Percentiles rank a stretch among this genome's conserved stretches.
Conservation (phyloP, 192 early-diverging fungal genomes). For the Mycoemilia scoparia region DNA sequence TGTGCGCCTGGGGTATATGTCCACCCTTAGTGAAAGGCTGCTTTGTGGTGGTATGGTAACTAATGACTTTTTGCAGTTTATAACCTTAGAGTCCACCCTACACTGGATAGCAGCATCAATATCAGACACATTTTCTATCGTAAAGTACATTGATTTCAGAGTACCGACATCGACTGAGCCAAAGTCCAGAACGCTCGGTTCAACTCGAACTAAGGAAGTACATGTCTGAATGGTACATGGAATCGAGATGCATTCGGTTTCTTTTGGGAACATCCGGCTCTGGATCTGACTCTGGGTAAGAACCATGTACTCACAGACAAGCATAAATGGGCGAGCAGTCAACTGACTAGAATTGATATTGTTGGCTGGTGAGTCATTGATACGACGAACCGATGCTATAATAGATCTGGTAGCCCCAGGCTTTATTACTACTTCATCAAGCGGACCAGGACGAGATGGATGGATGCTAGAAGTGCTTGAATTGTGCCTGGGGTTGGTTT, state of each 20-base stretch:
- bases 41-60: conserved; percentile 55
- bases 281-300: conserved; percentile 14
- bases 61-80: conserved; percentile 55
- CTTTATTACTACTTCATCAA: conserved; percentile 69
- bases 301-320: conserved; percentile 40
- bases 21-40: conserved; percentile 62
- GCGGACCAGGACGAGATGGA: conserved; percentile 13
- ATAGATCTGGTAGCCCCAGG: conserved; percentile 71
- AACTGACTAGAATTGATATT: conserved; percentile 59
- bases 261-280: too few species aligned
- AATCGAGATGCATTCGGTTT: conserved; percentile 34
- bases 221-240: conserved; percentile 83
- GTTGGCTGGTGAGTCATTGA: conserved; percentile 35
- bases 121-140: conserved; percentile 71
- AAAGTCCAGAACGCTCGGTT: conserved; percentile 75
- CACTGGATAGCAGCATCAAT: conserved; percentile 68
- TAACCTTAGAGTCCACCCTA: conserved; percentile 79
- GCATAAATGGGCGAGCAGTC: conserved; percentile 43
- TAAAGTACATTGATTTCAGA: conserved; percentile 67
- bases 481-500: too few species aligned
- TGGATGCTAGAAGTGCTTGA: too few species aligned
- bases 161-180: conserved; percentile 91
- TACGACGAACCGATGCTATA: too few species aligned
- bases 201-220: conserved; percentile 78
- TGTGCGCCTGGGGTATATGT: conserved; percentile 94